Evolutionary conservation across 345 rosid species (phyloP).

Genomic region (Rhodomyrtus tomentosa): DNA sequence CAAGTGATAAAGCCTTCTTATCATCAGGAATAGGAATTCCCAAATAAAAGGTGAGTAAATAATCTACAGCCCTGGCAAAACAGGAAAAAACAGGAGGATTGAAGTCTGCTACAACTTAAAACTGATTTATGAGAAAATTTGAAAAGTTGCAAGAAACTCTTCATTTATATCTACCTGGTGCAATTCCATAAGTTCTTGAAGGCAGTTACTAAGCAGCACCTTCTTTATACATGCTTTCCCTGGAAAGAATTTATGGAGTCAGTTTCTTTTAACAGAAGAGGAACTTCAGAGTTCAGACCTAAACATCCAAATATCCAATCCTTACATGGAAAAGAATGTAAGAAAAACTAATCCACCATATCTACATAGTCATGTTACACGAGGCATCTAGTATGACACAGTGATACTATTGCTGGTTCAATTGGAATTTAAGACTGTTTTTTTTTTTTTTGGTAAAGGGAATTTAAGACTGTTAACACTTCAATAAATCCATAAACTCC

Average conservation of each 20-base stretch:
- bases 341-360: not conserved
- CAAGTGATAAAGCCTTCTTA: not conserved
- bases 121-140: not conserved
- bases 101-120: not conserved
- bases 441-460: too few species aligned
- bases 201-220: slow-evolving; percentile 93
- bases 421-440: not conserved
- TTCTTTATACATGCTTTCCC: slow-evolving; percentile 97
- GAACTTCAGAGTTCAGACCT: not conserved
- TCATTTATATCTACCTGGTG: slow-evolving; percentile 59
- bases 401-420: not conserved
- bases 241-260: slow-evolving; percentile 10
- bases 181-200: slow-evolving; percentile 98
- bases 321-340: not conserved
- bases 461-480: not conserved
- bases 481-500: not conserved
- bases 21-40: not conserved
- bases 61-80: not conserved
- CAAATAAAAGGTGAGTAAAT: not conserved
- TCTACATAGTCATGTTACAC: not conserved
- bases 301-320: not conserved
- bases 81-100: not conserved
- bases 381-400: not conserved
- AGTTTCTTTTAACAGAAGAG: not conserved
- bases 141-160: not conserved